A percentile compares a stretch with the other conserved stretches of the same genome.
Evolutionary conservation across 75 land plant genomes (phyloP).

Genomic region (Pinus tabuliformis): DNA sequence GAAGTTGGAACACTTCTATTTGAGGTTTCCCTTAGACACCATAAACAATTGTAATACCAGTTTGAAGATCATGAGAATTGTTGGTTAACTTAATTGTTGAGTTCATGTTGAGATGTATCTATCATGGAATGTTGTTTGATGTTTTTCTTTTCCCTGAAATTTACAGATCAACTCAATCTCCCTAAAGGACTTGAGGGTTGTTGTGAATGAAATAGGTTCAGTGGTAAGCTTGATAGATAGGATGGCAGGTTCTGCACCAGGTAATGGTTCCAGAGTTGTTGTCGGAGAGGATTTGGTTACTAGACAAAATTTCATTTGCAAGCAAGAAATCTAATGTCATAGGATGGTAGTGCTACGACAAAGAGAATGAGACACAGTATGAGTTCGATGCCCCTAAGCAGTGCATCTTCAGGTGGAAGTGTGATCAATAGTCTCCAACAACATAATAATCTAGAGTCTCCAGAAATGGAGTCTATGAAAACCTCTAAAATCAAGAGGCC

Average conservation of each 20-base stretch:
- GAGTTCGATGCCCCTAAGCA: conserved; percentile 37
- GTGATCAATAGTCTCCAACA: conserved; percentile 37
- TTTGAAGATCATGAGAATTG: not conserved
- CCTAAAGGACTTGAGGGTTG: conserved; percentile 23
- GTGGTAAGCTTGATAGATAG: conserved; percentile 36
- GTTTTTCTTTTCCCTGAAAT: not conserved
- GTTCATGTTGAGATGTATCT: conserved; percentile 6
- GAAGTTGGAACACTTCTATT: not conserved
- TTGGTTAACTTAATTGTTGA: not conserved
- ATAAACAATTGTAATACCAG: not conserved
- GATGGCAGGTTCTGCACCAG: conserved; percentile 50
- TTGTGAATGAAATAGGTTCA: conserved; percentile 38
- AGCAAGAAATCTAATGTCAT: conserved; percentile 27
- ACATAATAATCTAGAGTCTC: conserved; percentile 8
- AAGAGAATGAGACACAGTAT: conserved; percentile 16
- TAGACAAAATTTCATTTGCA: conserved; percentile 30
- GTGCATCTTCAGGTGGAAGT: conserved; percentile 35
- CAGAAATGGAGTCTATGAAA: conserved; percentile 22
- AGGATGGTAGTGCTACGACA: conserved; percentile 24
- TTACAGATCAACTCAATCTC: conserved; percentile 39
- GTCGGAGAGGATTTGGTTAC: conserved; percentile 58
- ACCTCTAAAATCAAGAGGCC: conserved; percentile 32
- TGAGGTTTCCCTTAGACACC: not conserved
- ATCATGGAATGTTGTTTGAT: not conserved
- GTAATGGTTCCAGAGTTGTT: conserved; percentile 46